Evolutionary conservation across 1,284 basidiomycete species (phyloP), one percentile per base, ranked within the genome.

Genomic region (Moesziomyces sp.): DNA sequence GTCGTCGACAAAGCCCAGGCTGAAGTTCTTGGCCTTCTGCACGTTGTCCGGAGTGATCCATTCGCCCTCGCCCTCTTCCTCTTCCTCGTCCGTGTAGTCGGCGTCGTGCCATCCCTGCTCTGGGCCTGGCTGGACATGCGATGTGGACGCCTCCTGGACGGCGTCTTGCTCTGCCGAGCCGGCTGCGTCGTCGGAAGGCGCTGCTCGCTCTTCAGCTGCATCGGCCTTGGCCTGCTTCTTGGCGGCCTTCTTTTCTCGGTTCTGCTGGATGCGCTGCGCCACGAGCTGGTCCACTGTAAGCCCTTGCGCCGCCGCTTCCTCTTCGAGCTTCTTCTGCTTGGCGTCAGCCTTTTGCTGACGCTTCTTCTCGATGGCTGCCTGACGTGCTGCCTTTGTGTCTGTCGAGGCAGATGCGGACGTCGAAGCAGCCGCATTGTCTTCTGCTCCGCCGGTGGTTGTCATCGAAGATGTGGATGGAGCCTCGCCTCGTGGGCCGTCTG

Each of bases 1-100:
- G 57, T 79, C 77, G 3, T 69, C 65, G 10, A 84, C 74, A 19
- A 83, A 88, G 23, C 95, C 90, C 45, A 97, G 88, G 42, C 92
- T 93, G 26, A 90, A 89, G 19, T 94, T 94, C 85, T 97, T 95
- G 87, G 98, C 92, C 51, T 91, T 83, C 21, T 87, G 89, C 58
- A 96, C 91, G 79, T 98, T 99, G 51, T 89, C 87, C 0, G 94
- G 93, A 10, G 94, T 99, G 85, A 99, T 97, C 97, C 97, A 99
- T 81, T 95, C 94, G 42, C 80, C 78, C 16, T 71, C 80, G 28
- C 77, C 78, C 55, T 74, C 76, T 5, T 75, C 75, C 11, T 64
- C 54, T 82, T 92, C 91, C 10, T 90, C 92, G 76, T 93, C 93
- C 59, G 92, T 92, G 48, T 89, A 83, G 13, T 83, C 90, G 1